Base-by-base conservation (phyloP, 192 early-diverging fungal genomes). In the Coemansia sp. region DNA sequence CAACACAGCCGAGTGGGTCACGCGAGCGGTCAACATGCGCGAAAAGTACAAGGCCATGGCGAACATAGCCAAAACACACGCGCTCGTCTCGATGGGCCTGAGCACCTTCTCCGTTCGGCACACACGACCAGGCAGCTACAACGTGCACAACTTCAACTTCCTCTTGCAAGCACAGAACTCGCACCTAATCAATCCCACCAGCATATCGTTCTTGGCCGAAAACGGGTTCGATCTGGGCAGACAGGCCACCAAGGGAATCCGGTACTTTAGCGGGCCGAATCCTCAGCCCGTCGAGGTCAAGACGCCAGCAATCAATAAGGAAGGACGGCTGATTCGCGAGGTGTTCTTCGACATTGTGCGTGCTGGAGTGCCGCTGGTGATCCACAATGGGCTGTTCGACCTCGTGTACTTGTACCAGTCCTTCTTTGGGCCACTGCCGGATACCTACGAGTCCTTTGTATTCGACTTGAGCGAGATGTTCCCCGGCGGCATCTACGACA, bases 361-460 rank as follows among this genome's bases (percentile, higher is more conserved):
- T 0, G 58, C 59, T 32, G 70, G 77, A 3, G 74, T 89, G 14
- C 93, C 94, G 2, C 70, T 99, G 15, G 86, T 96, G 9, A 79
- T 96, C 0, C 98, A 99, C 86, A 98, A 98, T 73, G 98, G 97
- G 0, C 81, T 98, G 20, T 79, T 97, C 31, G 98, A 99, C 72
- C 70, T 98, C 11, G 88, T 96, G 64, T 98, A 95, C 73, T 57
- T 99, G 10, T 98, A 98, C 74, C 89, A 96, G 74, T 83, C 89
- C 12, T 94, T 99, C 65, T 92, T 93, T 67, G 90, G 92, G 0
- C 77, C 85, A 32, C 78, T 98, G 27, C 98, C 98, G 0, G 69
- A 71, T 31, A 73, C 84, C 6, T 72, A 97, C 46, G 72, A 78
- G 39, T 82, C 84, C 0, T 96, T 98, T 76, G 74, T 91, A 1